Evolutionary conservation across 2,329 filamentous ascomycete genomes (phyloP).

Genomic region (Bipolaris oryzae): DNA sequence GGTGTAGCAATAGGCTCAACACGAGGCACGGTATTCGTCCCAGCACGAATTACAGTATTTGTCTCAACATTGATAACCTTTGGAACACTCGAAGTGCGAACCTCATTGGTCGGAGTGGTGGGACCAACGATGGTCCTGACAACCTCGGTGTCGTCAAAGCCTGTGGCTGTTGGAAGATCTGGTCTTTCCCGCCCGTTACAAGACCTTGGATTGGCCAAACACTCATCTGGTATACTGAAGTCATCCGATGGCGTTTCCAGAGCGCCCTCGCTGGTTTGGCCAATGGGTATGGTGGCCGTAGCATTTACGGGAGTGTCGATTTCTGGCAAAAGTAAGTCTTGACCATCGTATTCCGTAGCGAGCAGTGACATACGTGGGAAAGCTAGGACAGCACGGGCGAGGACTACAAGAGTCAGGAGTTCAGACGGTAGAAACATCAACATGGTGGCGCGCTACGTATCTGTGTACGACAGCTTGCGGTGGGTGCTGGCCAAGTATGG

Average conservation of each 20-base stretch:
- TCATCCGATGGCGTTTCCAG: neutral
- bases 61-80: slow-evolving; percentile 26
- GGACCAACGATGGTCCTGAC: slow-evolving; percentile 2
- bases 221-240: neutral
- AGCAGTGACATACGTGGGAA: slow-evolving; percentile 17
- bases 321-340: slow-evolving; percentile 9
- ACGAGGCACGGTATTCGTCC: slow-evolving; percentile 14
- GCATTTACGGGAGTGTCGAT: slow-evolving; percentile 3
- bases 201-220: neutral
- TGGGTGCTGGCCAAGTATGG: neutral
- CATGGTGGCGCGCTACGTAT: neutral
- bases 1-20: neutral
- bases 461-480: neutral
- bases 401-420: slow-evolving; percentile 21
- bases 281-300: slow-evolving; percentile 6
- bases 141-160: slow-evolving; percentile 14
- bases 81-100: slow-evolving; percentile 24
- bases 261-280: neutral
- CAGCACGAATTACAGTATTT: slow-evolving; percentile 4
- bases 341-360: neutral
- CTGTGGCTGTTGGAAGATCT: slow-evolving; percentile 19
- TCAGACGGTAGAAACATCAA: slow-evolving; percentile 20
- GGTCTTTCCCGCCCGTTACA: slow-evolving; percentile 1
- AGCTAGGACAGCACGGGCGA: slow-evolving; percentile 15
- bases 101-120: slow-evolving; percentile 7